Base-by-base conservation (phyloP, 179 eudicot genomes). In the Sideroxylon spinosum region DNA sequence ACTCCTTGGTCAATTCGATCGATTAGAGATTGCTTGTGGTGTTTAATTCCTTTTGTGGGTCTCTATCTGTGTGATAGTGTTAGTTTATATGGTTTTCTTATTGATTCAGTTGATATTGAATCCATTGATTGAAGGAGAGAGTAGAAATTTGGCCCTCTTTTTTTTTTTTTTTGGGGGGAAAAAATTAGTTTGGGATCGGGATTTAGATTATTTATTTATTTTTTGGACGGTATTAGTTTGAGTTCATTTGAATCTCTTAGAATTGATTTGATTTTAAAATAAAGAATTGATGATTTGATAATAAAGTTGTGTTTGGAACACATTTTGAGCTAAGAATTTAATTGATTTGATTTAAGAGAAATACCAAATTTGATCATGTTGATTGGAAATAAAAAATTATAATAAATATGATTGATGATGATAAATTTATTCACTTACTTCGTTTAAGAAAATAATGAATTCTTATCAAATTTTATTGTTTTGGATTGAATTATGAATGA, bases 51-150 rank as follows among this genome's bases (percentile, higher is more conserved):
- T 8, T 20, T 61, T 61, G 7, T 20, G 16, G 9, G 26, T 61
- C 7, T 5, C 25, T 20, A 37, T 37, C 1, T 37, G 0, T 37
- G 44, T 23, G 22, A 37, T 71, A 7, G 48, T 26, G 49, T 67
- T 28, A 9, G 7, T 17, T 66, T 76, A 52, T 52, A 25, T 81
- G 19, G 11, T 73, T 32, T 69, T 61, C 6, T n/a, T 77, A 22
- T 32, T 28, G 44, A 23, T 73, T 49, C 13, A 32, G n/a, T 73
- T 37, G 20, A 44, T 44, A 50, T 61, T 46, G 6, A 37, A 37
- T 37, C 44, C 44, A 46, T 48, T 62, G 32, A 48, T 16, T 61
- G 23, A 37, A 3, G 3, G 17, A 11, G 17, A 11, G 17, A 6
- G 3, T 10, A 12, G 13, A 46, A 26, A 64, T 10, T 20, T 3